A percentile compares a stretch with the other conserved stretches of the same genome.
Conservation (phyloP, 108 stramenopile genomes). For the Pseudonitzschia multiseries region DNA sequence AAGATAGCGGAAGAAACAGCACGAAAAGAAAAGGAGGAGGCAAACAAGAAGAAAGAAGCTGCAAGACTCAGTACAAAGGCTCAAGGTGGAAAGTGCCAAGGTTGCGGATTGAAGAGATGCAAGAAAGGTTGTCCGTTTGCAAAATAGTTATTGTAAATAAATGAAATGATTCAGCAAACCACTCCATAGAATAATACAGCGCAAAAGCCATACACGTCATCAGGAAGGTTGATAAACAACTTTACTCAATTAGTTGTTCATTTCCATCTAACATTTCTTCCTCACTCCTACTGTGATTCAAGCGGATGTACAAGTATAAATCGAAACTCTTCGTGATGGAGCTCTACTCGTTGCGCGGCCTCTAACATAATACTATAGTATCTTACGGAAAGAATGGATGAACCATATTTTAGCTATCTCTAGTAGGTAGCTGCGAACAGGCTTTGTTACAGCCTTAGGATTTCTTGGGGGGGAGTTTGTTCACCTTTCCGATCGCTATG, state of each 20-base stretch:
- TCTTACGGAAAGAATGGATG: not conserved
- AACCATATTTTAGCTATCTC: not conserved
- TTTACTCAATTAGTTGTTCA: too few relatives aligned
- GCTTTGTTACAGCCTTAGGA: conserved; percentile 30
- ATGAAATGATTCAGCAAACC: not conserved
- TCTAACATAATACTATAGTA: too few relatives aligned
- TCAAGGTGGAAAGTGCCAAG: conserved; percentile 77
- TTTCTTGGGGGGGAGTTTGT: conserved; percentile 89
- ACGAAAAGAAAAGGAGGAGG: conserved; percentile 59
- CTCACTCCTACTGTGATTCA: too few relatives aligned
- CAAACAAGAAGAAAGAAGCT: conserved; percentile 64
- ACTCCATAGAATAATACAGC: not conserved
- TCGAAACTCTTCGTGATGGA: too few relatives aligned
- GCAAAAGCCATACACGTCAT: too few relatives aligned
- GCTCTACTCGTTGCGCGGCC: too few relatives aligned
- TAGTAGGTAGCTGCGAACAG: not conserved
- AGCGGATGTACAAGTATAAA: too few relatives aligned
- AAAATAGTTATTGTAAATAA: not conserved
- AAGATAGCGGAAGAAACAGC: conserved; percentile 56
- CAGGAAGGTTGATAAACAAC: too few relatives aligned
- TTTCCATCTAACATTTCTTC: too few relatives aligned
- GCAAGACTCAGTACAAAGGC: conserved; percentile 71
- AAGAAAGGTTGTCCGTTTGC: conserved; percentile 79
- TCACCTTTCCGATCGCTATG: conserved; percentile 97
- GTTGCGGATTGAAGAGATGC: conserved; percentile 89